Evolutionary conservation across 306 rosid genomes (phyloP).

Genomic region (Quercus suber): DNA sequence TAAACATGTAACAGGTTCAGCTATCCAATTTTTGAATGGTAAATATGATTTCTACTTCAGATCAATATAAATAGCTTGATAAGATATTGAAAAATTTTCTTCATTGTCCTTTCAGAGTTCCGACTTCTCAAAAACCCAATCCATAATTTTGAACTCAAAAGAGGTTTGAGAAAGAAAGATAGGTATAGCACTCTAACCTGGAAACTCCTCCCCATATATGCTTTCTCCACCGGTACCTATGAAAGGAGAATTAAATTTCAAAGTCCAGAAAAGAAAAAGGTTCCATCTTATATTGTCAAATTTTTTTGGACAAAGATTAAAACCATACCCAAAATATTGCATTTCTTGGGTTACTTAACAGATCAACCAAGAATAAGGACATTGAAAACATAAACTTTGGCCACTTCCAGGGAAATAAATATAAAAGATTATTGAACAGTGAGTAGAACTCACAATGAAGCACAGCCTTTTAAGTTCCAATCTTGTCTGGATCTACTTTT

Average conservation of each 20-base stretch:
- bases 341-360: not conserved
- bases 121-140: not conserved
- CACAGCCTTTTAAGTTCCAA: no score
- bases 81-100: not conserved
- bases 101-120: not conserved
- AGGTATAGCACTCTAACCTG: conserved; percentile 51
- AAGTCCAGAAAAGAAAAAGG: not conserved
- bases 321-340: not conserved
- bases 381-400: not conserved
- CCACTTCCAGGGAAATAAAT: not conserved
- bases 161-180: not conserved
- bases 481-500: not conserved
- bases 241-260: conserved; percentile 10
- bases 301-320: not conserved
- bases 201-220: conserved; percentile 79
- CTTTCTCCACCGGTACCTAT: conserved; percentile 97
- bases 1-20: not conserved
- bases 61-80: not conserved
- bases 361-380: not conserved
- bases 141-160: not conserved
- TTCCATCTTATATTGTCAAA: not conserved
- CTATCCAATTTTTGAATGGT: not conserved
- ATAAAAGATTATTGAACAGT: not conserved
- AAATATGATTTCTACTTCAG: not conserved
- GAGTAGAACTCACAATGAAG: not conserved